Conservation (phyloP, 768 basidiomycete species). For the Nevesoporus exiguus region DNA sequence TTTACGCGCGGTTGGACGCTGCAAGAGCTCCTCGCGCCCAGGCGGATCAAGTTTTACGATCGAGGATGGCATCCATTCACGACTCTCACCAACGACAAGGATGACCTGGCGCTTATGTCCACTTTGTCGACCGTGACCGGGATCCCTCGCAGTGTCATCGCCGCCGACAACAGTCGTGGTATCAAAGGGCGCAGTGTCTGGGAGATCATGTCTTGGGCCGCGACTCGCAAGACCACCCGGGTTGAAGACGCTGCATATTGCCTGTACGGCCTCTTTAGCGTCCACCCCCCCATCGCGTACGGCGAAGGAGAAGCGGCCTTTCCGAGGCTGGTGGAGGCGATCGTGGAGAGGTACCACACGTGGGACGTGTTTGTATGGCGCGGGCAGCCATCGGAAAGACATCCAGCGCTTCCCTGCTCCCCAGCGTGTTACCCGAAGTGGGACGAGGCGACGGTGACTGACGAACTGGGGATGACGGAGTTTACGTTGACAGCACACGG, state of each 20-base stretch:
- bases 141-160: slow-evolving; percentile 17
- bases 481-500: slow-evolving; percentile 16
- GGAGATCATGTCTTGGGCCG: slow-evolving; percentile 33
- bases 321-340: slow-evolving; percentile 21
- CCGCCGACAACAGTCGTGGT: slow-evolving; percentile 19
- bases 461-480: slow-evolving; percentile 9
- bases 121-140: slow-evolving; percentile 14
- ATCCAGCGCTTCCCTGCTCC: slow-evolving; percentile 18
- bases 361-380: slow-evolving; percentile 30
- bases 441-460: slow-evolving; percentile 10
- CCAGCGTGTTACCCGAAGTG: slow-evolving; percentile 23
- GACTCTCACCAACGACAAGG: slow-evolving; percentile 14
- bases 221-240: slow-evolving; percentile 26
- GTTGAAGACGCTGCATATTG: slow-evolving; percentile 30
- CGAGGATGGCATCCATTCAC: slow-evolving; percentile 22
- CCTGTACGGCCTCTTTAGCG: slow-evolving; percentile 26
- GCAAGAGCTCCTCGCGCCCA: slow-evolving; percentile 28
- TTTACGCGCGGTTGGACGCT: slow-evolving; percentile 25
- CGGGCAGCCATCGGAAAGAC: slow-evolving; percentile 16
- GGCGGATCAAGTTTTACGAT: slow-evolving; percentile 25
- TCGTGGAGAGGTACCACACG: slow-evolving; percentile 2
- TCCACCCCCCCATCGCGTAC: slow-evolving; percentile 24
- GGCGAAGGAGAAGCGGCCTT: slow-evolving; percentile 33
- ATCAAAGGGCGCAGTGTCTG: slow-evolving; percentile 13
- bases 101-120: slow-evolving; percentile 4